These are phyloP conservation scores for Kalmusia sp. DNA, from an alignment of 2,329 filamentous ascomycete species.

Conservation along the genomic window DNA sequence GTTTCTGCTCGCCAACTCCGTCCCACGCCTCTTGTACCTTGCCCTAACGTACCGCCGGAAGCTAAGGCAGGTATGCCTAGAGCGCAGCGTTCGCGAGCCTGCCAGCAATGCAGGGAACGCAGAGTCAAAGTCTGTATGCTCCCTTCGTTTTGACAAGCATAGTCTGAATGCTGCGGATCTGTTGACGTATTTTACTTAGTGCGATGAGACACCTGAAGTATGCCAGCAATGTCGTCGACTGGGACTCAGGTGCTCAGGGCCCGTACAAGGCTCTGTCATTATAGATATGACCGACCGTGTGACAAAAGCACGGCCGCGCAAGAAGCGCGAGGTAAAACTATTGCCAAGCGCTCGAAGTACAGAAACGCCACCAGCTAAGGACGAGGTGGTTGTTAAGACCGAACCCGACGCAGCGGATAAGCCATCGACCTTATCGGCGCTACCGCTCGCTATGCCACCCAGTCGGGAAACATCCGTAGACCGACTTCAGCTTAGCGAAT, in stretches of 20 bases:
- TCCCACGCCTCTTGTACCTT: background rate
- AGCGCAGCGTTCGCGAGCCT: constrained; percentile 42
- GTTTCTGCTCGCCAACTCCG: background rate
- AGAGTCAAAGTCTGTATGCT: constrained; percentile 39
- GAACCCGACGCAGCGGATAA: constrained; percentile 2
- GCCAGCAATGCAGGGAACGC: constrained; percentile 42
- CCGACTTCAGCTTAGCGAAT: constrained; percentile 6
- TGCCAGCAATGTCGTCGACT: constrained; percentile 39
- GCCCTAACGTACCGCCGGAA: constrained; percentile 1
- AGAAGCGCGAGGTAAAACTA: constrained; percentile 23
- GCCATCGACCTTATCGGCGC: constrained; percentile 2
- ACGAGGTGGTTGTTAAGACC: constrained; percentile 7
- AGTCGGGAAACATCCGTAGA: constrained; percentile 5
- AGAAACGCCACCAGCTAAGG: constrained; percentile 3
- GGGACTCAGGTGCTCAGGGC: constrained; percentile 38
- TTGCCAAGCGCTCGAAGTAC: constrained; percentile 12
- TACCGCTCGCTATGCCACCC: constrained; percentile 5
- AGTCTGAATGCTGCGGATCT: background rate
- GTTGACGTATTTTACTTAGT: constrained; percentile 22
- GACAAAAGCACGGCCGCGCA: constrained; percentile 31
- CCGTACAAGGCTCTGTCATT: constrained; percentile 40
- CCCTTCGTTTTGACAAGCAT: background rate
- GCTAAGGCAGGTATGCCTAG: constrained; percentile 20
- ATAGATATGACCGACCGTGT: constrained; percentile 45
- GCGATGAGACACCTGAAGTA: constrained; percentile 39